Evolutionary conservation across 192 early-diverging fungal genomes (phyloP), one percentile per base, ranked within the genome.

Genomic region (Backusella psychrophila): DNA sequence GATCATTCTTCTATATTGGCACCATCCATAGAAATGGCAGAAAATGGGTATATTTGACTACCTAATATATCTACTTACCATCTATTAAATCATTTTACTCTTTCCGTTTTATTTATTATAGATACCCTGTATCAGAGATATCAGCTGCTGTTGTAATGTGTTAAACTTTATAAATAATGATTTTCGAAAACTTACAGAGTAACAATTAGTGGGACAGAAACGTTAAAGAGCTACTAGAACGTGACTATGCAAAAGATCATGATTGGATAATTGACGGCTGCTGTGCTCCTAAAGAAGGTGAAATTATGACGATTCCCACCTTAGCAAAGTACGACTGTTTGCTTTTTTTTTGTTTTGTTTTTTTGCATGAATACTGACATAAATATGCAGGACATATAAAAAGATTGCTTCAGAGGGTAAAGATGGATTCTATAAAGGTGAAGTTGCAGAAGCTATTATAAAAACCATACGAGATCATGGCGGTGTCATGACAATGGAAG

Each of bases 21-120:
- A 4, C 94, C 94, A 2, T 93, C 94, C 0, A 90, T 93, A 72
- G 80, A 78, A 71, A 75, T 93, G 4, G 93, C 93, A 5, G 88
- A 92, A 72, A 80, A 91, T n/a, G 94, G 94, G 66, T 92, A 87
- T 8, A 17, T 44, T 29, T 33, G 6, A 21, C 52, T 11, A 8
- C 7, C 9, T 6, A 21, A 8, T 53, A 19, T 53, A 8, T n/a
- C 8, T 53, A 19, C 0, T 53, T 21, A 21, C 0, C n/a, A 21
- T 23, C n/a, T 53, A n/a, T 23, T 15, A 21, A 5, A 53, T 1
- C 23, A 0, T 21, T 56, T 21, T 9, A 56, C 19, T 5, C 17
- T 56, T 9, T 52, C 3, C 33, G 14, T 19, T 7, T 11, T 65
- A 11, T 42, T 2, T 53, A 31, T 77, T 5, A 74, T n/a, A 80